Evolutionary conservation across 257 asterid species (phyloP), one percentile per base, ranked within the genome.

Genomic region (Primulina eburnea): DNA sequence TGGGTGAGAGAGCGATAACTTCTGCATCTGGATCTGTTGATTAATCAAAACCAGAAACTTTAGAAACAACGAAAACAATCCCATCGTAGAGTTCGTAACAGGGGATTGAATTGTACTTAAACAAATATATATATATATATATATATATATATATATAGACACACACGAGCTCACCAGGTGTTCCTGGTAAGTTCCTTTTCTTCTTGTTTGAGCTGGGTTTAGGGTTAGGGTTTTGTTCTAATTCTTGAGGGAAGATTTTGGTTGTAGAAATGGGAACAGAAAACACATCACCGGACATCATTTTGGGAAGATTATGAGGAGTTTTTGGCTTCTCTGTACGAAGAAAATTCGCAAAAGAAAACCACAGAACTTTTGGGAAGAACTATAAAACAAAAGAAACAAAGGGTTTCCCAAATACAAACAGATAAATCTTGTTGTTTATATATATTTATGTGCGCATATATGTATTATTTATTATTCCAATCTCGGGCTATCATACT

Each of bases 1-100:
- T 82, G 0, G 93, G 93, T 18, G 93, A 87, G 3, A 87, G 85
- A 4, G 90, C 93, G 38, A 87, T 84, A 12, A 87, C 86, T 72
- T 87, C 88, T n/a, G 93, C 87, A 79, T 83, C 90, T 65, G 93
- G 93, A 85, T 87, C 93, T 87, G 78, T 33, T 67, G 60, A 67
- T 20, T 26, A 11, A 33, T 28, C 18, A 16, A 47, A 47, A 38
- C 18, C 69, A 40, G 30, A 18, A 18, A 57, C 11, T n/a, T 18
- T 17, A 64, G 18, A 37, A 64, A 37, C 35, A 64, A 64, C 33
- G 38, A 64, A 20, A 37, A 21, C 17, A 40, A 10, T 10, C 33
- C 57, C 69, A 64, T 21, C n/a, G 47, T 20, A 30, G 21, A 35
- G 5, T 34, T 33, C 9, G 7, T 33, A 8, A 5, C 20, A 21